Conservation (phyloP, 1,284 basidiomycete genomes). For the Lignosus rhinocerotis region DNA sequence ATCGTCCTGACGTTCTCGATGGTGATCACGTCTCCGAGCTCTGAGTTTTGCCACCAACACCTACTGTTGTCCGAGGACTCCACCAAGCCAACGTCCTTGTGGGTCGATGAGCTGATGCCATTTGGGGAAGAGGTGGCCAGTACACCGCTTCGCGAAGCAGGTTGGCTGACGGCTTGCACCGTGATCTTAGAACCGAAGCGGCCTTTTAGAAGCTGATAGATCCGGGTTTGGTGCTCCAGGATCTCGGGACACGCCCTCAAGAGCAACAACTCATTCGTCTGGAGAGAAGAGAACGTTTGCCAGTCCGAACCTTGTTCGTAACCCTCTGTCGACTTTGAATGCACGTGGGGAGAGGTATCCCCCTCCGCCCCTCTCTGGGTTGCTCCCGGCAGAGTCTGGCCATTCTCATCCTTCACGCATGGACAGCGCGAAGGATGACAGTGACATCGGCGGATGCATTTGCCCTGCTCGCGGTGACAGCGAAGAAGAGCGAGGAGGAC, state of each 20-base stretch:
- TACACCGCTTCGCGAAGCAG: conserved; percentile 17
- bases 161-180: neutral
- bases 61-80: neutral
- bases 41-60: neutral
- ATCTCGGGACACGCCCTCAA: conserved; percentile 31
- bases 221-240: conserved; percentile 31
- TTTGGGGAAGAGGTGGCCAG: conserved; percentile 10
- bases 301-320: conserved; percentile 16
- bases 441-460: neutral
- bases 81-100: neutral
- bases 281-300: conserved; percentile 30
- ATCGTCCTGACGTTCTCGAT: conserved; percentile 47
- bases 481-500: conserved; percentile 32
- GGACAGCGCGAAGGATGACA: neutral
- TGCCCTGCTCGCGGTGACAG: conserved; percentile 22
- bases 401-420: neutral
- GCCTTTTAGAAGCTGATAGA: conserved; percentile 31
- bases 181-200: conserved; percentile 19
- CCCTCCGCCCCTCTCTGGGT: neutral
- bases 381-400: neutral
- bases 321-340: neutral
- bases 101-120: conserved; percentile 1
- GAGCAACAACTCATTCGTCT: conserved; percentile 30
- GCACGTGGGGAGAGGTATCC: neutral
- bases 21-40: conserved; percentile 41